These are phyloP conservation scores for Pugionium dolabratum DNA, from an alignment of 345 rosid genomes.

Conservation along the genomic window DNA sequence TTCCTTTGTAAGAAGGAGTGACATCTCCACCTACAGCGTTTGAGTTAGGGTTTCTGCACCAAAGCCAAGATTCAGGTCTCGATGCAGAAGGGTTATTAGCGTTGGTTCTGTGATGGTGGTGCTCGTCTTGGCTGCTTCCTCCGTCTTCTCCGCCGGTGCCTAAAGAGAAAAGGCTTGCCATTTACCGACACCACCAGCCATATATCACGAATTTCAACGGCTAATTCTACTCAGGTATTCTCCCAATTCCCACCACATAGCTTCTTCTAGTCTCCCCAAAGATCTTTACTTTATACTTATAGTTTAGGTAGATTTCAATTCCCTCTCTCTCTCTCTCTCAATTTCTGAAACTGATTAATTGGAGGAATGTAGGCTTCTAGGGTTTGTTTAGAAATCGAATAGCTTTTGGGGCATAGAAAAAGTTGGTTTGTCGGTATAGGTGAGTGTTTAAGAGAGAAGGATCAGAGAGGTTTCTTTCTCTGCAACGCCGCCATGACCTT, in stretches of 20 bases:
- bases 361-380: constrained; percentile 25
- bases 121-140: constrained; percentile 24
- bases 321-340: background rate
- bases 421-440: constrained; percentile 34
- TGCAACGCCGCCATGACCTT: constrained; percentile 78
- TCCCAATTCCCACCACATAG: constrained; percentile 12
- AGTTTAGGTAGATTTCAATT: too few relatives aligned
- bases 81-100: constrained; percentile 37
- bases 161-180: constrained; percentile 74
- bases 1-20: constrained; percentile 47
- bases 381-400: constrained; percentile 33
- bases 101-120: constrained; percentile 25
- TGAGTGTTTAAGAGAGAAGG: constrained; percentile 20
- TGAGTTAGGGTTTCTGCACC: constrained; percentile 52
- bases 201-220: constrained; percentile 20
- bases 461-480: constrained; percentile 38
- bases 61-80: constrained; percentile 51
- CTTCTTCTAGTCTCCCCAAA: background rate
- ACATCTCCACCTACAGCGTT: constrained; percentile 14
- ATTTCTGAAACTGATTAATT: too few relatives aligned
- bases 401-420: constrained; percentile 30
- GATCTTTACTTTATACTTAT: background rate
- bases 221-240: background rate
- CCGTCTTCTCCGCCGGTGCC: constrained; percentile 39
- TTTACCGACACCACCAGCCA: constrained; percentile 39